Evolutionary conservation across 1,284 basidiomycete species (phyloP).

Genomic region (Puccinia hordei): DNA sequence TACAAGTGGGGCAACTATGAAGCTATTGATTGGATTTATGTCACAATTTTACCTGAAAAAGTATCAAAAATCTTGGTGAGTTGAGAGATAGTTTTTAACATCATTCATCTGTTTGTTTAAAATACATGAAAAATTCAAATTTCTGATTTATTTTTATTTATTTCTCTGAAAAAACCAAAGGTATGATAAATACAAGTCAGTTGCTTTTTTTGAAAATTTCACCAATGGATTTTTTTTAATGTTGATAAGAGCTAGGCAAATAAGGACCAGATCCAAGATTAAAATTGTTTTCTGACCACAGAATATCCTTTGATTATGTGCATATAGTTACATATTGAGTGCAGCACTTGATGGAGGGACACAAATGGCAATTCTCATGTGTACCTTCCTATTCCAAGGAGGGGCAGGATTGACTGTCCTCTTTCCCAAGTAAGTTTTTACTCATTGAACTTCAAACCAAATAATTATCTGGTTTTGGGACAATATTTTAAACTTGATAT

Average conservation of each 20-base stretch:
- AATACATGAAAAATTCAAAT: not conserved
- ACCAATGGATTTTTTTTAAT: too few species aligned
- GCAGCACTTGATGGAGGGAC: slow-evolving; percentile 50
- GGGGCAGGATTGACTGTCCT: slow-evolving; percentile 29
- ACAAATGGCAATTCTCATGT: slow-evolving; percentile 40
- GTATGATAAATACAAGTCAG: slow-evolving; percentile 51
- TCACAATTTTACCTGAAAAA: slow-evolving; percentile 45
- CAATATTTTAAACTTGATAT: not conserved
- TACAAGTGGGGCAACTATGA: slow-evolving; percentile 44
- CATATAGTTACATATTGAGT: slow-evolving; percentile 44
- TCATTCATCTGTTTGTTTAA: not conserved
- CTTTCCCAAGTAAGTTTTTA: slow-evolving; percentile 39
- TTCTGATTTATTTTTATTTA: not conserved
- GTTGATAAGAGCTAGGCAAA: not conserved
- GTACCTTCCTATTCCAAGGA: slow-evolving; percentile 48
- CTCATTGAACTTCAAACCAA: not conserved
- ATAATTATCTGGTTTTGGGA: not conserved
- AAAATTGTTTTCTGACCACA: slow-evolving; percentile 4
- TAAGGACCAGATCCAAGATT: not conserved
- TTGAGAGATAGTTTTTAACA: not conserved
- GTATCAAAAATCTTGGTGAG: slow-evolving; percentile 49
- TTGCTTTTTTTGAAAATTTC: not conserved
- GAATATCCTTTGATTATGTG: not conserved
- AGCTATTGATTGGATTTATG: slow-evolving; percentile 39
- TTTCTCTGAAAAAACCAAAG: not conserved